Evolutionary conservation across 129 eudicot species (phyloP).

Genomic region (Escallonia rubra): DNA sequence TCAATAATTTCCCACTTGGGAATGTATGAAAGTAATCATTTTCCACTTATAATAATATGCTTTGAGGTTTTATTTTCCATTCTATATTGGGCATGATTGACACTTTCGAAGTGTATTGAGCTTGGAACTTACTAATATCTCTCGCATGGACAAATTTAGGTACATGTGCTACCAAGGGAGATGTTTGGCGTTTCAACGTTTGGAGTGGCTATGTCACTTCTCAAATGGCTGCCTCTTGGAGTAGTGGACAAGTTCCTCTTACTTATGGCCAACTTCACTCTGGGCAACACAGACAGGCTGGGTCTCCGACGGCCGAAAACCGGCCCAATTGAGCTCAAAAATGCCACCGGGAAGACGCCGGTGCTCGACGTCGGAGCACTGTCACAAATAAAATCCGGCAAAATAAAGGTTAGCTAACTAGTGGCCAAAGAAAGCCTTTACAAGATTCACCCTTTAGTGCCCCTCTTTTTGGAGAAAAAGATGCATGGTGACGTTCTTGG

Average conservation of each 20-base stretch:
- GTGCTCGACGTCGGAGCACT: slow-evolving; percentile 86
- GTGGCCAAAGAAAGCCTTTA: slow-evolving; percentile 17
- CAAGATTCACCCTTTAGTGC: background rate
- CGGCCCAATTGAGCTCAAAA: slow-evolving; percentile 81
- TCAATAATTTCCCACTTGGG: slow-evolving; percentile 18
- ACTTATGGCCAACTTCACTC: slow-evolving; percentile 45
- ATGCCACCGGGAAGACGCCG: slow-evolving; percentile 85
- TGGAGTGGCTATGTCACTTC: slow-evolving; percentile 66
- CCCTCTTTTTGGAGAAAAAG: no score
- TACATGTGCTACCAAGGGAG: slow-evolving; percentile 88
- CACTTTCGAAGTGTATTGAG: background rate
- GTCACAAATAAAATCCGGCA: slow-evolving; percentile 64
- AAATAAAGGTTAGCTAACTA: slow-evolving; percentile 57
- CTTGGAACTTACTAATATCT: no score
- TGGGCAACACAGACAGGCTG: slow-evolving; percentile 62
- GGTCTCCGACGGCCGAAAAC: slow-evolving; percentile 80
- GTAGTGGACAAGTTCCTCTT: slow-evolving; percentile 67
- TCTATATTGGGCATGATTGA: background rate
- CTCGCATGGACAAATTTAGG: slow-evolving; percentile 25
- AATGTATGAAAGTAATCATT: slow-evolving; percentile 6
- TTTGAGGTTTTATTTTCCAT: background rate
- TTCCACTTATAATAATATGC: background rate
- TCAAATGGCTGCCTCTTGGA: slow-evolving; percentile 80
- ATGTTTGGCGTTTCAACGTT: slow-evolving; percentile 85
- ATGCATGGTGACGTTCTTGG: background rate